Evolutionary conservation across 495 filamentous ascomycete genomes (phyloP), one percentile per base, ranked within the genome.

Genomic region (Penicillium salamii): DNA sequence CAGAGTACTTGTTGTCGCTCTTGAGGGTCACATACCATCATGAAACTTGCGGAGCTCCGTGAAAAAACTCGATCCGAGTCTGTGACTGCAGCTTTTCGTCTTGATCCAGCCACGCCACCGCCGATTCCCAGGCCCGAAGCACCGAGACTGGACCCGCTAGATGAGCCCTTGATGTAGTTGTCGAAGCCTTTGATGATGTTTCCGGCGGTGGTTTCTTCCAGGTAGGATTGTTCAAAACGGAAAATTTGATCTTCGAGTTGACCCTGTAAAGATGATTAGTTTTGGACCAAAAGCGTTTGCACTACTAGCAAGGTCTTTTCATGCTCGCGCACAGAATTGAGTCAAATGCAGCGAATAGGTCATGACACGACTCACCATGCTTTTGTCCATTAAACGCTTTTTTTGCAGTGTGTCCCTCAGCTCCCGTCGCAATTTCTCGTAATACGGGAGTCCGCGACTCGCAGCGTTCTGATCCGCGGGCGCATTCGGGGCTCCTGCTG

Each of bases 111-210:
- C 15, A 59, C 52, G 12, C 67, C 56, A 5, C 62, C 56, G 5
- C 62, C 51, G 69, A 88, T 52, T 77, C 82, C 61, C 9, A 71
- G 53, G 1, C 63, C 68, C n/a, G 66, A 58, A 2, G 62, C 65
- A 28, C 61, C 61, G 32, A 65, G 58, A 42, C 53, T 62, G 2
- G 67, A 53, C 18, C 53, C 52, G 52, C 65, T 76, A 0, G 77
- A 74, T 6, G 82, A 79, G 39, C 89, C 90, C 63, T 98, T 98
- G 73, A 96, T 92, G 69, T 96, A 97, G 56, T 88, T 92, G 63
- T 98, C 93, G 69, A 97, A 98, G 33, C 93, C 93, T 53, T 85
- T 88, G 70, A 98, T 90, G 62, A 98, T 97, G 73, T 98, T 98
- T 14, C 93, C 93, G 34, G 77, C 78, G 18, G 87, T 87, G 13